These are phyloP conservation scores for Phytophthora pini DNA, from an alignment of 352 stramenopile genomes.

Conservation along the genomic window DNA sequence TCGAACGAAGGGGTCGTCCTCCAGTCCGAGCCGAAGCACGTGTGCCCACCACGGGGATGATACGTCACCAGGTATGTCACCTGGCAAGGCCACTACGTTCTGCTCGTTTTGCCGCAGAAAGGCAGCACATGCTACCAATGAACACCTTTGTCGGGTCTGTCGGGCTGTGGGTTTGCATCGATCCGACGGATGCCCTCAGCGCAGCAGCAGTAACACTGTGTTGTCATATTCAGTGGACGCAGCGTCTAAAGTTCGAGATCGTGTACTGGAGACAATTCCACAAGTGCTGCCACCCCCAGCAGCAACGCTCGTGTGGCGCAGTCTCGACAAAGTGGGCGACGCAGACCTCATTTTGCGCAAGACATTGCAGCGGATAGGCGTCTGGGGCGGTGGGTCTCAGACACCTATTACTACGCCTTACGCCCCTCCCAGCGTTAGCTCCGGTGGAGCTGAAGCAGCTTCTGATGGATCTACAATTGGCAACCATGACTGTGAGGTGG, in stretches of 20 bases:
- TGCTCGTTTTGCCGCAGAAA: slow-evolving; percentile 74
- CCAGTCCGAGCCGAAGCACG: slow-evolving; percentile 9
- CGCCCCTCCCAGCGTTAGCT: slow-evolving; percentile 29
- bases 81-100: slow-evolving; percentile 30
- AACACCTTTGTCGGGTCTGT: slow-evolving; percentile 73
- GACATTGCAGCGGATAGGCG: slow-evolving; percentile 71
- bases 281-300: slow-evolving; percentile 59
- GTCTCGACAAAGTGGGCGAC: slow-evolving; percentile 78
- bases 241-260: slow-evolving; percentile 67
- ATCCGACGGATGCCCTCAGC: slow-evolving; percentile 61
- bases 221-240: slow-evolving; percentile 75
- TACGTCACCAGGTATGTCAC: slow-evolving; percentile 23
- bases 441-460: slow-evolving; percentile 3
- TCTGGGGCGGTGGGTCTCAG: slow-evolving; percentile 85
- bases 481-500: slow-evolving; percentile 2
- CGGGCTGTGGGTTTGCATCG: slow-evolving; percentile 59
- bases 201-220: slow-evolving; percentile 45
- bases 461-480: slow-evolving; percentile 5
- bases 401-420: slow-evolving; percentile 85
- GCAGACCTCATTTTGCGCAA: slow-evolving; percentile 74
- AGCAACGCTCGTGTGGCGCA: slow-evolving; percentile 58
- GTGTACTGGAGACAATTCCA: slow-evolving; percentile 62
- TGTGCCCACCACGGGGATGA: slow-evolving; percentile 31
- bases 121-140: slow-evolving; percentile 53
- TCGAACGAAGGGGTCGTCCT: slow-evolving; percentile 9